phyloP scores from a whole-genome alignment of 768 basidiomycete genomes.

The Rhodotorula toruloides region DNA sequence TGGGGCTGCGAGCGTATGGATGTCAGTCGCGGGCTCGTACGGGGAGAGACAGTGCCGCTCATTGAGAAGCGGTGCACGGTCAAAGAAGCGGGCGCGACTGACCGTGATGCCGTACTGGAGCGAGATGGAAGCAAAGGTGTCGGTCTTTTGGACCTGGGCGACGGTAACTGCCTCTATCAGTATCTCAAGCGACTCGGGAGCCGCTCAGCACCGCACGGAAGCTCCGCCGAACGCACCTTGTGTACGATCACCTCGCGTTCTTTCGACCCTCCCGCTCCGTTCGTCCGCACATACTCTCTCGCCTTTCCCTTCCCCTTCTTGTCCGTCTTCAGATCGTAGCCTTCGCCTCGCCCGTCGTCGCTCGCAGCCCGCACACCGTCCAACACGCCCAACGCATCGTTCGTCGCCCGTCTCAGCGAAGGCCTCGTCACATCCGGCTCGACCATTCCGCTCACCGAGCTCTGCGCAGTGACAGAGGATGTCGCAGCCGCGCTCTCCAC shows the following conservation, averaged over 20 bases:
- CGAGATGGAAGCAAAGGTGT: conserved; percentile 80
- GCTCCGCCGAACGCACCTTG: conserved; percentile 35
- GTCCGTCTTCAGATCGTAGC: conserved; percentile 6
- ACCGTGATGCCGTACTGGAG: conserved; percentile 82
- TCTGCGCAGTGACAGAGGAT: neutral
- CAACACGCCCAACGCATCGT: conserved; percentile 12
- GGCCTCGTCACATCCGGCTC: conserved; percentile 32
- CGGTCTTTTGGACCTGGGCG: conserved; percentile 60
- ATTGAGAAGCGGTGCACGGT: neutral
- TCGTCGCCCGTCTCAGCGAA: conserved; percentile 17
- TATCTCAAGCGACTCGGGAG: neutral
- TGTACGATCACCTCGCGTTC: conserved; percentile 48
- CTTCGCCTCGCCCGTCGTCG: neutral
- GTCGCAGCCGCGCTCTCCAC: neutral
- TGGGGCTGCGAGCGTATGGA: conserved; percentile 48
- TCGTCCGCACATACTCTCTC: neutral
- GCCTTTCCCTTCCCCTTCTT: conserved; percentile 7
- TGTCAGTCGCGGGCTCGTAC: neutral
- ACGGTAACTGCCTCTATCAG: neutral
- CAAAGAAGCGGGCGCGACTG: conserved; percentile 22
- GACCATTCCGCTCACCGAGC: neutral
- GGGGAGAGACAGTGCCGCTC: neutral
- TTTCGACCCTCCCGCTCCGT: neutral
- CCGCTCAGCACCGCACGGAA: neutral
- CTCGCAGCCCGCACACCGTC: neutral